Base-by-base conservation (phyloP, 2,329 filamentous ascomycete genomes). In the Xylariaceae sp. region DNA sequence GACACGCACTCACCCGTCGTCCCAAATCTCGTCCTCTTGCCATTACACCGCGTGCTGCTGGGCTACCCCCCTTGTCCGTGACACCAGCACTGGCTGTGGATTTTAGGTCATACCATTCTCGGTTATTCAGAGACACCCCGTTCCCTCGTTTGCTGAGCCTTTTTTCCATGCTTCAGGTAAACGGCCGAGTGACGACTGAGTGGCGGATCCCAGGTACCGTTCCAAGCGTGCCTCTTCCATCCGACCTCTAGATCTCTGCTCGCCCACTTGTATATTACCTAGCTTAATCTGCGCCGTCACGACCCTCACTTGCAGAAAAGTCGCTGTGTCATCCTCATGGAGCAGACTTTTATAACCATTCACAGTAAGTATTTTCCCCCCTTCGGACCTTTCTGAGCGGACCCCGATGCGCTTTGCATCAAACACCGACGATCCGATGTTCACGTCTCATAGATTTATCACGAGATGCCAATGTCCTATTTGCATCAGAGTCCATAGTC, bases 321-420 rank as follows among this genome's bases (percentile, higher is more conserved):
- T 55, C 47, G 53, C 55, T 50, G 42, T 49, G 48, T 53, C 54
- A 51, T 56, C 48, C 65, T 62, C 53, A 88, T 88, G 86, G 86
- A 91, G 68, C 86, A 86, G 56, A 93, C 88, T 23, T 94, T 94
- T 70, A 93, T 94, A 71, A 90, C 88, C 56, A 93, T 94, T 63
- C 88, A 93, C 64, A 88, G 88, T 87, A 70, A 71, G 82, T 73
- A 47, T 52, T 51, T 47, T 25, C 11, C 21, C 25, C 14, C 14
- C 32, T 34, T 22, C 27, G 16, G 29, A n/a, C 40, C 20, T 17
- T 40, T 39, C 27, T 17, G 12, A 17, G 33, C 21, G 14, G 39
- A 21, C 35, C 12, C 23, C 23, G 35, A 16, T 25, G 12, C 22
- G 21, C 11, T 19, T 16, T 29, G 20, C 16, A 33, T 20, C 34